A percentile compares a stretch with the other conserved stretches of the same genome.
These are phyloP conservation scores for Torulaspora indica DNA, from an alignment of 805 yeast species.

Conservation along the genomic window DNA sequence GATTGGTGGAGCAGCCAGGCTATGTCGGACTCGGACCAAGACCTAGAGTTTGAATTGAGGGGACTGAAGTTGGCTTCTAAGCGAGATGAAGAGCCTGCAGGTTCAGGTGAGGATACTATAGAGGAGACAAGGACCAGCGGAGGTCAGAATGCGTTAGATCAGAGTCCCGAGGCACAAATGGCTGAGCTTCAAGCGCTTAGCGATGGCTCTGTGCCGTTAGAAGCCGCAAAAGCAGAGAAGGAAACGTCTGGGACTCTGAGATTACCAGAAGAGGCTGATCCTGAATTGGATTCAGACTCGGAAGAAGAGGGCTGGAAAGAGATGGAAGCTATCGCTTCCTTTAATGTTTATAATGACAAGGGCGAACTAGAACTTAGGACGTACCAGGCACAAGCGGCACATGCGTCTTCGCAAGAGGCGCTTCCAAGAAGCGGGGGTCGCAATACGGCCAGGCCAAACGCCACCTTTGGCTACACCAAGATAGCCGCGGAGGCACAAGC, in stretches of 20 bases:
- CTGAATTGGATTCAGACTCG: conserved; percentile 32
- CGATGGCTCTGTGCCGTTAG: too few relatives aligned
- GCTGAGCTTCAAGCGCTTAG: too few relatives aligned
- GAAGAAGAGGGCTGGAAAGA: conserved; percentile 69
- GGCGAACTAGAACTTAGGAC: conserved; percentile 56
- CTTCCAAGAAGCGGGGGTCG: conserved; percentile 5
- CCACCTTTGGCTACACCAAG: conserved; percentile 72
- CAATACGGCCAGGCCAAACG: conserved; percentile 7
- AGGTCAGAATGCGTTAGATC: not conserved
- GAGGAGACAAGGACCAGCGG: not conserved
- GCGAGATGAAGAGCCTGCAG: not conserved
- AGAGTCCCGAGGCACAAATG: not conserved
- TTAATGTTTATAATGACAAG: conserved; percentile 73
- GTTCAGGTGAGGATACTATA: not conserved
- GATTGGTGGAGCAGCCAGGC: not conserved
- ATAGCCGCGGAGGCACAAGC: conserved; percentile 85
- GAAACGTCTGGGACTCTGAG: not conserved
- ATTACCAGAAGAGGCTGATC: conserved; percentile 9
- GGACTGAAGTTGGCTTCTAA: conserved; percentile 24
- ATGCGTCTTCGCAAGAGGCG: conserved; percentile 20
- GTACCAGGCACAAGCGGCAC: conserved; percentile 12
- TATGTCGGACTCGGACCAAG: conserved; percentile 27
- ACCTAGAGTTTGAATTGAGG: conserved; percentile 27
- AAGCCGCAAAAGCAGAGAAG: not conserved
- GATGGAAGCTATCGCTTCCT: conserved; percentile 75